Percentiles rank a stretch among this genome's conserved stretches.
Evolutionary conservation across 2,329 filamentous ascomycete species (phyloP).

Genomic region (Penicillium sp.): DNA sequence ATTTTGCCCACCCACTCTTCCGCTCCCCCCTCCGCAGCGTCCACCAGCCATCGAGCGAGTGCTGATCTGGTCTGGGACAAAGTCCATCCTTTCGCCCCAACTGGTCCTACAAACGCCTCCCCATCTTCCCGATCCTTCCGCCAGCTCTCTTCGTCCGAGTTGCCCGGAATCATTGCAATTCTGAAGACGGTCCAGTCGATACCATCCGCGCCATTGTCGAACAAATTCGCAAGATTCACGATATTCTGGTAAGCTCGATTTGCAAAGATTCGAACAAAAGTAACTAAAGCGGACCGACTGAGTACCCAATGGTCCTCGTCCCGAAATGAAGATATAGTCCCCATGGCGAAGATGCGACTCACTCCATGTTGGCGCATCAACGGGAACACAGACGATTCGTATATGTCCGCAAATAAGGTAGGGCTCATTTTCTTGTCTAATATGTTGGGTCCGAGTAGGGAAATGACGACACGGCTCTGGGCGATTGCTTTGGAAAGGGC

Average conservation of each 20-base stretch:
- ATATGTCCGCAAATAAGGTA: slow-evolving; percentile 1
- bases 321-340: slow-evolving; percentile 1
- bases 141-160: slow-evolving; percentile 7
- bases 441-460: neutral
- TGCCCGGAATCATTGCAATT: slow-evolving; percentile 6
- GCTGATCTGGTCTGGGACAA: neutral
- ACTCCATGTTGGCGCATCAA: slow-evolving; percentile 10
- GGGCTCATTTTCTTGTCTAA: neutral
- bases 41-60: slow-evolving; percentile 10
- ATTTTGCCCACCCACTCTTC: slow-evolving; percentile 11
- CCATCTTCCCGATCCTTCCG: slow-evolving; percentile 7
- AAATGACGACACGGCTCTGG: slow-evolving; percentile 4
- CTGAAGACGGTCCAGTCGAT: slow-evolving; percentile 10
- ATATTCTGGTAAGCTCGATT: slow-evolving; percentile 8
- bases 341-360: slow-evolving; percentile 2
- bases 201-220: slow-evolving; percentile 1
- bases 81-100: slow-evolving; percentile 6
- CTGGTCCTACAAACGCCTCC: slow-evolving; percentile 4
- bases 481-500: slow-evolving; percentile 7
- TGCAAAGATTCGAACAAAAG: neutral
- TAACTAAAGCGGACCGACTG: neutral
- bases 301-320: neutral
- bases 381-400: slow-evolving; percentile 4
- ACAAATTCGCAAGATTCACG: neutral
- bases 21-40: slow-evolving; percentile 2